phyloP scores from a whole-genome alignment of 163 green algal genomes.

The Chlamydomonas reinhardtii region DNA sequence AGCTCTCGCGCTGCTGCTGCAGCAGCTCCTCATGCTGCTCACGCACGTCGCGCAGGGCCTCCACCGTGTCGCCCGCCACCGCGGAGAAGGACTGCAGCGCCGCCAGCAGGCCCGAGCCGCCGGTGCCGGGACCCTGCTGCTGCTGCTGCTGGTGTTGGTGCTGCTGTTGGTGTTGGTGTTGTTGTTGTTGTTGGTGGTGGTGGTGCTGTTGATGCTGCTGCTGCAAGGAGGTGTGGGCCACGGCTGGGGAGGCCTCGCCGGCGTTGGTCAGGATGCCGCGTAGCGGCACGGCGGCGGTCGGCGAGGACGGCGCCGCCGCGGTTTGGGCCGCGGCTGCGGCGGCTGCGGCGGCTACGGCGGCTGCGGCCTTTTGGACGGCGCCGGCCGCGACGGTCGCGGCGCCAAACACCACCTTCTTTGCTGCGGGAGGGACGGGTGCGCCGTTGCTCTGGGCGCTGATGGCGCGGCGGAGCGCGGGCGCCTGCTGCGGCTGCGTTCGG shows the following conservation, averaged over 20 bases:
- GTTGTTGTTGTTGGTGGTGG: background rate
- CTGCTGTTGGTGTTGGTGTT: background rate
- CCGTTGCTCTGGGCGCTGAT: background rate
- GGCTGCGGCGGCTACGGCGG: too few relatives aligned
- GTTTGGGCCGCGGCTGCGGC: too few relatives aligned
- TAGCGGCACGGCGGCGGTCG: too few relatives aligned
- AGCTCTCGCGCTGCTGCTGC: conserved; percentile 15
- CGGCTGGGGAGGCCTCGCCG: too few relatives aligned
- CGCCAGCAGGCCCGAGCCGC: background rate
- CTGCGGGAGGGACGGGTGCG: too few relatives aligned
- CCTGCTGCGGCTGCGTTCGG: too few relatives aligned
- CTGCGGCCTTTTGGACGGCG: background rate
- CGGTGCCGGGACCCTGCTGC: background rate
- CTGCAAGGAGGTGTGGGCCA: too few relatives aligned
- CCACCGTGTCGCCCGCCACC: background rate
- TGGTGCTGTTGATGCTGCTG: background rate
- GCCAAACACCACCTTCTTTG: too few relatives aligned
- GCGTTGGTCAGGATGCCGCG: background rate
- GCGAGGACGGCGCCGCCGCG: too few relatives aligned
- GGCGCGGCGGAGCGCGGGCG: background rate
- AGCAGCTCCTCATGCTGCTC: conserved; percentile 17
- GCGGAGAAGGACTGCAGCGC: background rate
- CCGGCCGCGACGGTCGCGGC: background rate
- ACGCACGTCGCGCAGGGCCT: background rate
- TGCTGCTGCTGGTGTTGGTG: background rate